A percentile compares a stretch with the other conserved stretches of the same genome.
Evolutionary conservation across 306 rosid species (phyloP).

Genomic region (Fragaria ananassa): DNA sequence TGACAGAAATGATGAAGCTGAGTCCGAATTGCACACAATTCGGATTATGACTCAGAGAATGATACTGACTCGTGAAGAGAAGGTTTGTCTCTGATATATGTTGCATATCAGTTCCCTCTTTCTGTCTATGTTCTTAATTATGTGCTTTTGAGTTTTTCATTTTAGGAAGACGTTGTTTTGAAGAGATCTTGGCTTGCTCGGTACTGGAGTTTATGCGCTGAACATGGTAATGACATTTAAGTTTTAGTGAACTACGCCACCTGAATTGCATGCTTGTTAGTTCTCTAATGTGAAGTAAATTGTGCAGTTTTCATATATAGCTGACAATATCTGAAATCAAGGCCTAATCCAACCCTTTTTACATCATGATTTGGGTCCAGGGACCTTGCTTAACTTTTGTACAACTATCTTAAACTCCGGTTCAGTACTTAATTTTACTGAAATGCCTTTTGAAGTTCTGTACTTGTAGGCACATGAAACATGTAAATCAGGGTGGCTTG

Average conservation of each 20-base stretch:
- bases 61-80: constrained; percentile 78
- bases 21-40: constrained; percentile 43
- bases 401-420: not conserved
- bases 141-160: constrained; percentile 34
- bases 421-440: not conserved
- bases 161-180: constrained; percentile 84
- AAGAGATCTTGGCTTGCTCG: constrained; percentile 99
- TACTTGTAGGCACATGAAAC: not conserved
- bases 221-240: constrained; percentile 48
- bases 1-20: constrained; percentile 59
- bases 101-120: constrained; percentile 10
- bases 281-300: not conserved
- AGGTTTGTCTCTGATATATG: constrained; percentile 42
- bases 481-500: not conserved
- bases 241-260: constrained; percentile 7
- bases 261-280: constrained; percentile 4
- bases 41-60: constrained; percentile 66
- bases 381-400: not conserved
- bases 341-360: not conserved
- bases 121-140: constrained; percentile 16
- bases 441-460: not conserved
- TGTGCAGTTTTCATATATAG: not conserved
- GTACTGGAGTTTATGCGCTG: constrained; percentile 79
- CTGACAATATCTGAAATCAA: not conserved
- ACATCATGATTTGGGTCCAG: not conserved